Evolutionary conservation across 1,139 yeast species (phyloP).

Genomic region (Lodderomyces parapsilosis): DNA sequence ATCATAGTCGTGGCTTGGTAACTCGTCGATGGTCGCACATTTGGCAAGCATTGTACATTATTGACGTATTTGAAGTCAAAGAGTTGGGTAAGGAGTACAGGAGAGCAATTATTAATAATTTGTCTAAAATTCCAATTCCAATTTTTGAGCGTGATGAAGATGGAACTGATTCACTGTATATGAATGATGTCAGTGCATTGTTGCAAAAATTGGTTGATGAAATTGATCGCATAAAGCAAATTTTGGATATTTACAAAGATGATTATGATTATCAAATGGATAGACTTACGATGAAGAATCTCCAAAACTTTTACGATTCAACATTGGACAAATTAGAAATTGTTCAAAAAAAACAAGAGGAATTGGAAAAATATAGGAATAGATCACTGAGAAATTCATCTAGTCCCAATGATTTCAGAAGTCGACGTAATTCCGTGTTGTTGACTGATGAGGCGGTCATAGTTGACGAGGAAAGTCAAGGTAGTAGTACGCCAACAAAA

Average conservation of each 20-base stretch:
- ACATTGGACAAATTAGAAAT: background rate
- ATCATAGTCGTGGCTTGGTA: background rate
- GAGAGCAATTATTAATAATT: conserved; percentile 53
- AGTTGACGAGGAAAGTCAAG: background rate
- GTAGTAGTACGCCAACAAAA: background rate
- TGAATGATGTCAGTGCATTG: conserved; percentile 7
- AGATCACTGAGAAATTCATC: background rate
- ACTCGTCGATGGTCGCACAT: conserved; percentile 51
- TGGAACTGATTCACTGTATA: background rate
- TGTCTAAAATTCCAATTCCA: conserved; percentile 46
- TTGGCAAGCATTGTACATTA: conserved; percentile 55
- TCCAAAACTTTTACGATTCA: conserved; percentile 1
- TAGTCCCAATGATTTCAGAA: background rate
- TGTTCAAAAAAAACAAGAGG: conserved; percentile 4
- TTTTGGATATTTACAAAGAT: conserved; percentile 19
- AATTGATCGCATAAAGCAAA: conserved; percentile 31
- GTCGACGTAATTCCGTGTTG: background rate
- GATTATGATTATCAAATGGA: conserved; percentile 30
- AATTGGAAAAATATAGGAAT: conserved; percentile 2
- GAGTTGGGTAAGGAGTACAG: conserved; percentile 40
- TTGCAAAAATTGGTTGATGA: conserved; percentile 34
- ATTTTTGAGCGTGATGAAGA: conserved; percentile 27
- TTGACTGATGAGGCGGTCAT: conserved; percentile 1
- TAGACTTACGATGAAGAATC: conserved; percentile 3
- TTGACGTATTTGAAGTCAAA: conserved; percentile 42